Percentiles rank a stretch among this genome's conserved stretches.
phyloP scores from a whole-genome alignment of 768 basidiomycete genomes.

The Clitopilus passeckerianus region DNA sequence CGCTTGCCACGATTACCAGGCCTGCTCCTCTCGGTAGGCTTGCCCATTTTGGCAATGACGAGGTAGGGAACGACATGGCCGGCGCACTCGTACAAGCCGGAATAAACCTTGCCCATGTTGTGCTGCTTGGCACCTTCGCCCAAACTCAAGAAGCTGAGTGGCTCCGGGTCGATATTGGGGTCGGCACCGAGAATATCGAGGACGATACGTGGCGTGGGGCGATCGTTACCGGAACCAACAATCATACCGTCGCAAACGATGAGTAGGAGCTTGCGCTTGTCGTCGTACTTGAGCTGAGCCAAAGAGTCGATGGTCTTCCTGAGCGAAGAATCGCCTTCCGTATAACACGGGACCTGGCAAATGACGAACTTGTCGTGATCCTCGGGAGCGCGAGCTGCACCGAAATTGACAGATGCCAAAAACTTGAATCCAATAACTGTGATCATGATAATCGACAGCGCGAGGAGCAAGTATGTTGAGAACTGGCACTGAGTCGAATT shows the following conservation, averaged over 20 bases:
- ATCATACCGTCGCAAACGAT: slow-evolving; percentile 98
- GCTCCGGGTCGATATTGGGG: slow-evolving; percentile 90
- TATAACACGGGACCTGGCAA: slow-evolving; percentile 98
- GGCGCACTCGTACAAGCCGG: slow-evolving; percentile 88
- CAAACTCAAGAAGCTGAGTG: slow-evolving; percentile 88
- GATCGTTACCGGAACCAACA: slow-evolving; percentile 94
- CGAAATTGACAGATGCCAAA: slow-evolving; percentile 78
- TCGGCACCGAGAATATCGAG: slow-evolving; percentile 95
- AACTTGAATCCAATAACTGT: slow-evolving; percentile 92
- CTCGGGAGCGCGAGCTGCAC: slow-evolving; percentile 70
- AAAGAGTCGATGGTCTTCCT: slow-evolving; percentile 90
- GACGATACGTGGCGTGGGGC: slow-evolving; percentile 93
- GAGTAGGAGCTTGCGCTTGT: slow-evolving; percentile 92
- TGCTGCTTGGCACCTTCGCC: slow-evolving; percentile 95
- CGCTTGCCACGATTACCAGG: slow-evolving; percentile 99
- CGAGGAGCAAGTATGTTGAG: slow-evolving; percentile 86
- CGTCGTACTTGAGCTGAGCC: slow-evolving; percentile 93
- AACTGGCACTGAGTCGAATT: slow-evolving; percentile 91
- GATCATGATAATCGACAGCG: slow-evolving; percentile 88
- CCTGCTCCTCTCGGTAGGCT: slow-evolving; percentile 86
- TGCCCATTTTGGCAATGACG: slow-evolving; percentile 90
- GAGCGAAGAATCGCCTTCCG: slow-evolving; percentile 87
- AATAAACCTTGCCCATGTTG: slow-evolving; percentile 98
- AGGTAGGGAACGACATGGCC: slow-evolving; percentile 97
- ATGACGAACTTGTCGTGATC: slow-evolving; percentile 93